phyloP scores from a whole-genome alignment of 768 basidiomycete species.

The Nidularia pulvinata region DNA sequence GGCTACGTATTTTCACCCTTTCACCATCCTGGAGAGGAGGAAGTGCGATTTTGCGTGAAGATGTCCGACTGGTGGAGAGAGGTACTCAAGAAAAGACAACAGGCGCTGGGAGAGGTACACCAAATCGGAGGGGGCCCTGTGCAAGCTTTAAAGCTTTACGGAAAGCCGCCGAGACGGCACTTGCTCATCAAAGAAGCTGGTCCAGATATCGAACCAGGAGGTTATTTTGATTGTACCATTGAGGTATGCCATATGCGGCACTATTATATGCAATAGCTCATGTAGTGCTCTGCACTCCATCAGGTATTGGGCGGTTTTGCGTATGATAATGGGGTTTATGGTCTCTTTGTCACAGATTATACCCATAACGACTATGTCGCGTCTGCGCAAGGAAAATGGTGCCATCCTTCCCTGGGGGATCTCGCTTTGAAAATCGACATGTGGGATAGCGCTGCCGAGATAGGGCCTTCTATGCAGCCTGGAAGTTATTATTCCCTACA shows the following conservation, averaged over 20 bases:
- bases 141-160: constrained; percentile 4
- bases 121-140: constrained; percentile 13
- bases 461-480: constrained; percentile 39
- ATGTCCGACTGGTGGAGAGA: constrained; percentile 54
- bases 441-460: constrained; percentile 49
- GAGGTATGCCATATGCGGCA: constrained; percentile 40
- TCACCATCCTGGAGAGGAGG: constrained; percentile 33
- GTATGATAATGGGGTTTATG: constrained; percentile 35
- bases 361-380: constrained; percentile 36
- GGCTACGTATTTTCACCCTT: constrained; percentile 44
- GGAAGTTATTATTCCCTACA: constrained; percentile 52
- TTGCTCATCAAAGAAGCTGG: constrained; percentile 48
- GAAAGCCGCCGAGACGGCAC: constrained; percentile 29
- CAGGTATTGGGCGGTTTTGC: constrained; percentile 49
- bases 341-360: constrained; percentile 69
- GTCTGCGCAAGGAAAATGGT: constrained; percentile 41
- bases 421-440: constrained; percentile 53
- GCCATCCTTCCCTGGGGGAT: constrained; percentile 39
- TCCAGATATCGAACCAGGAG: constrained; percentile 38
- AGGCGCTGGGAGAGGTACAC: constrained; percentile 7
- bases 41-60: constrained; percentile 38
- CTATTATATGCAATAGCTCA: neutral
- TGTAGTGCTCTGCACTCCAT: neutral
- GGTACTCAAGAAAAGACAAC: constrained; percentile 16
- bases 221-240: constrained; percentile 64